A percentile compares a stretch with the other conserved stretches of the same genome.
Evolutionary conservation across 768 basidiomycete species (phyloP).

Genomic region (Hydnomerulius pinastri): DNA sequence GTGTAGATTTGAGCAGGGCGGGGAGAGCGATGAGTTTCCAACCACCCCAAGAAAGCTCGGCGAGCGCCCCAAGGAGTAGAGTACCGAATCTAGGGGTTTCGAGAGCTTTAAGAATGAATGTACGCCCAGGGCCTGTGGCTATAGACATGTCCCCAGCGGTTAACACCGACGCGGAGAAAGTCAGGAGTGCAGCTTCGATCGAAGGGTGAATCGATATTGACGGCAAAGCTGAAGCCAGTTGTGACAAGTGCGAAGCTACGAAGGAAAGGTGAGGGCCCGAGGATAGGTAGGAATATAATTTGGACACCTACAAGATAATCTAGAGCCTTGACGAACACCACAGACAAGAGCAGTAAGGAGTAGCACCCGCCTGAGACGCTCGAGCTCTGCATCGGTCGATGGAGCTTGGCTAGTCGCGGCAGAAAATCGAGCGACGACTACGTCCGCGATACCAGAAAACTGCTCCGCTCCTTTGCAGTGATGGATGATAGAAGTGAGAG

Average conservation of each 20-base stretch:
- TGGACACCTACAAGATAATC: conserved; percentile 55
- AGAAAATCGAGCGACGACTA: conserved; percentile 46
- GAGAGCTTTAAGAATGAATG: conserved; percentile 39
- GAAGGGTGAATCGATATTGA: conserved; percentile 27
- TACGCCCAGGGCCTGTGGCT: conserved; percentile 43
- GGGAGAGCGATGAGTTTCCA: conserved; percentile 74
- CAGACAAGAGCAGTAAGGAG: conserved; percentile 58
- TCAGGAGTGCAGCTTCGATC: conserved; percentile 34
- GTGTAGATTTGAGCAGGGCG: conserved; percentile 51
- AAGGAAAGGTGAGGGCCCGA: background rate
- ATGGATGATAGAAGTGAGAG: conserved; percentile 80
- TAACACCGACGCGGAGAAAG: conserved; percentile 37
- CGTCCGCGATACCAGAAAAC: conserved; percentile 57
- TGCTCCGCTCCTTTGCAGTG: conserved; percentile 74
- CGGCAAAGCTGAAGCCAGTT: conserved; percentile 34
- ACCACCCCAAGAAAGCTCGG: conserved; percentile 71
- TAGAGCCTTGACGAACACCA: conserved; percentile 71
- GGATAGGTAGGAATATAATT: background rate
- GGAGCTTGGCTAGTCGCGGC: conserved; percentile 4
- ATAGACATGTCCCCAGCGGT: conserved; percentile 45
- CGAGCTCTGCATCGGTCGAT: conserved; percentile 22
- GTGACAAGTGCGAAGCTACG: conserved; percentile 39
- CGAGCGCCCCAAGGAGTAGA: conserved; percentile 58
- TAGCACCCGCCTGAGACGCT: conserved; percentile 51
- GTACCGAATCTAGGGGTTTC: conserved; percentile 44